A percentile compares a stretch with the other conserved stretches of the same genome.
phyloP scores from a whole-genome alignment of 2,329 filamentous ascomycete species.

The Penicillium rolfsii region DNA sequence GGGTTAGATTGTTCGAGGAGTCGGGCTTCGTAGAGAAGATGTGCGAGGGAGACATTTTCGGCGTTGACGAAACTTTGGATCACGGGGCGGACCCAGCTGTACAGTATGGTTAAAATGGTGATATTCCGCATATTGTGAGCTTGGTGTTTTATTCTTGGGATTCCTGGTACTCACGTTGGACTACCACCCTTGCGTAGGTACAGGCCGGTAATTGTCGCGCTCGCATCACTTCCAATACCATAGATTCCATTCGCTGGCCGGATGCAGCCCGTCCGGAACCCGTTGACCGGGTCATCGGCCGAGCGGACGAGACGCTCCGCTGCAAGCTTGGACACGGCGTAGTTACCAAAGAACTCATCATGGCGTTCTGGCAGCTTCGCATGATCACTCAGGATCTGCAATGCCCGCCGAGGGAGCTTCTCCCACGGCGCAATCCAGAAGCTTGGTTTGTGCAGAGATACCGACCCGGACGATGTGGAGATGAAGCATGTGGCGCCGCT shows the following conservation, averaged over 20 bases:
- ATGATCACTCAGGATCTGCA: constrained; percentile 53
- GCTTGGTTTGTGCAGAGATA: constrained; percentile 47
- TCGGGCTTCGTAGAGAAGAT: constrained; percentile 58
- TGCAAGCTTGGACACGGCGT: constrained; percentile 56
- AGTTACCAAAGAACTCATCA: constrained; percentile 53
- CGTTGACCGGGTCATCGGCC: constrained; percentile 42
- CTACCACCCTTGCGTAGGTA: constrained; percentile 45
- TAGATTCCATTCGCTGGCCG: constrained; percentile 60
- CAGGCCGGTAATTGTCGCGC: constrained; percentile 42
- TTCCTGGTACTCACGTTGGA: constrained; percentile 34
- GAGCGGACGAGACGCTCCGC: constrained; percentile 57
- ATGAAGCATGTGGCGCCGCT: constrained; percentile 57
- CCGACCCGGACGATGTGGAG: constrained; percentile 57
- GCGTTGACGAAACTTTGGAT: constrained; percentile 57
- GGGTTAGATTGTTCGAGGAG: constrained; percentile 44
- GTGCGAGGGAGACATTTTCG: constrained; percentile 58
- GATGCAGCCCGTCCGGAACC: constrained; percentile 59
- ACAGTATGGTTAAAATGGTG: no score
- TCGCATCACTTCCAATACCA: constrained; percentile 51
- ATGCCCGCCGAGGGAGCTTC: constrained; percentile 43
- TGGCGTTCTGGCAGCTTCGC: constrained; percentile 46
- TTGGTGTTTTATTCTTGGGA: no score
- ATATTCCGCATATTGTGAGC: background rate
- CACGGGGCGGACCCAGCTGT: constrained; percentile 49
- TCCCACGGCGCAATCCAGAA: constrained; percentile 54